Percentiles rank a stretch among this genome's conserved stretches.
Conservation (phyloP, 2,329 filamentous ascomycete species). For the Aspergillus fijiensis region DNA sequence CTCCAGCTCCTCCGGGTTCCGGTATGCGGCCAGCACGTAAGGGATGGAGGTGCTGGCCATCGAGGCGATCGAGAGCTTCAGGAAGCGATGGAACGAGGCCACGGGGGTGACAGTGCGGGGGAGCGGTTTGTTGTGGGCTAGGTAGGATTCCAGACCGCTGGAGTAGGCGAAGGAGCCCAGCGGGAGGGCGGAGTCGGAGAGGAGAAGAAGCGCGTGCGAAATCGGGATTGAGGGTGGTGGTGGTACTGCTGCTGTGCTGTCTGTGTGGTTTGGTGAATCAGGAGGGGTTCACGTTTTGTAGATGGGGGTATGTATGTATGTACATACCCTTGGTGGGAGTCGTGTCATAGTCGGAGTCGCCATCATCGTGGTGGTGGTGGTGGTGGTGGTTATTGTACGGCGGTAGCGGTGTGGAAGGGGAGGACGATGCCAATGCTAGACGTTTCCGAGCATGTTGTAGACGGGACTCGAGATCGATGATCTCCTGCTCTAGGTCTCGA, state of each 20-base stretch:
- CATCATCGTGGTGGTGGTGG: too few relatives aligned
- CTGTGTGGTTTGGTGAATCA: neutral
- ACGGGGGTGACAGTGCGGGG: slow-evolving; percentile 32
- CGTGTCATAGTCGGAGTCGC: neutral
- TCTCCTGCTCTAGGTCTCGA: slow-evolving; percentile 36
- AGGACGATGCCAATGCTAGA: slow-evolving; percentile 31
- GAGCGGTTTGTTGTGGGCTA: slow-evolving; percentile 55
- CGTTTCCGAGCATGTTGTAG: slow-evolving; percentile 47
- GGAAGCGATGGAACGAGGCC: slow-evolving; percentile 55
- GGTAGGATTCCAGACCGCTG: slow-evolving; percentile 63
- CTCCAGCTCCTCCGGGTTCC: slow-evolving; percentile 49
- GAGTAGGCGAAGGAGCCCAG: slow-evolving; percentile 66
- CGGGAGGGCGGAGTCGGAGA: slow-evolving; percentile 64
- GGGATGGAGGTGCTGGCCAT: slow-evolving; percentile 60
- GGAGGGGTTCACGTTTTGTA: neutral
- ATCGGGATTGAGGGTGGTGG: neutral
- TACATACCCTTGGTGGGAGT: slow-evolving; percentile 12
- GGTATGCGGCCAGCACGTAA: slow-evolving; percentile 58
- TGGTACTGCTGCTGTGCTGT: neutral
- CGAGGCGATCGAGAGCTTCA: slow-evolving; percentile 57
- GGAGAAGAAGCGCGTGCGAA: slow-evolving; percentile 56
- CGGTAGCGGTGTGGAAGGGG: neutral
- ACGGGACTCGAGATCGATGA: slow-evolving; percentile 50
- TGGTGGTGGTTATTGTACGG: neutral
- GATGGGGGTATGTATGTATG: neutral